Evolutionary conservation across 2,329 filamentous ascomycete genomes (phyloP).

Genomic region (Sporothrix pallida): DNA sequence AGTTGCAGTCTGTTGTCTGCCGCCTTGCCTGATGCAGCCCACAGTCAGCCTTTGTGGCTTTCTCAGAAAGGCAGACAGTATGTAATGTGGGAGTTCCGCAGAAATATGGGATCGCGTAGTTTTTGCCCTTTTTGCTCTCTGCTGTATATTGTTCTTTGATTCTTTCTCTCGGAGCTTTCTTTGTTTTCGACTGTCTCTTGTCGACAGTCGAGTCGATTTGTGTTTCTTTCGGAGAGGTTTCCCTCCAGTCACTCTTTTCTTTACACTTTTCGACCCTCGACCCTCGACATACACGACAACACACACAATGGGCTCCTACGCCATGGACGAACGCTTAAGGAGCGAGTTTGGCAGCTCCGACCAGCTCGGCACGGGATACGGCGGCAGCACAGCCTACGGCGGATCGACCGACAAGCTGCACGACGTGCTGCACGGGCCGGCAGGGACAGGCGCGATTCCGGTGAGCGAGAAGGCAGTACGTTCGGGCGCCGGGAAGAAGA

Average conservation of each 20-base stretch:
- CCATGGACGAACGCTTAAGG: slow-evolving; percentile 3
- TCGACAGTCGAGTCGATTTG: neutral
- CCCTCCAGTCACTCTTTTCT: slow-evolving; percentile 12
- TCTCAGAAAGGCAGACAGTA: neutral
- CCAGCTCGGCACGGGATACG: slow-evolving; percentile 20
- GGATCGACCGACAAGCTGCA: slow-evolving; percentile 14
- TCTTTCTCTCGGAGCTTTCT: neutral
- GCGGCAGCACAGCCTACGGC: slow-evolving; percentile 16
- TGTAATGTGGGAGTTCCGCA: slow-evolving; percentile 1
- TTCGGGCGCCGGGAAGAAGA: neutral
- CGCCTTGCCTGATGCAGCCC: too few species aligned
- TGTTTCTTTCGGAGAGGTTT: neutral
- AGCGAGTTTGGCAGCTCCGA: slow-evolving; percentile 27
- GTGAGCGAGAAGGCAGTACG: neutral
- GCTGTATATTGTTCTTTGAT: neutral
- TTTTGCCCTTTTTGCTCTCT: neutral
- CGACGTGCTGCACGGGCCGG: neutral
- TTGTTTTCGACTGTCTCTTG: too few species aligned
- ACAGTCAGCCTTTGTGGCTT: too few species aligned
- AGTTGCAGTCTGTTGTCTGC: too few species aligned
- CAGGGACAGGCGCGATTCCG: neutral
- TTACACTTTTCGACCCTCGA: neutral
- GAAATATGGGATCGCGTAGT: neutral
- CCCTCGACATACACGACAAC: neutral
- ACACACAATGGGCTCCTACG: neutral